Evolutionary conservation across 2,329 filamentous ascomycete genomes (phyloP), one percentile per base, ranked within the genome.

Genomic region (Fusarium staphyleae): DNA sequence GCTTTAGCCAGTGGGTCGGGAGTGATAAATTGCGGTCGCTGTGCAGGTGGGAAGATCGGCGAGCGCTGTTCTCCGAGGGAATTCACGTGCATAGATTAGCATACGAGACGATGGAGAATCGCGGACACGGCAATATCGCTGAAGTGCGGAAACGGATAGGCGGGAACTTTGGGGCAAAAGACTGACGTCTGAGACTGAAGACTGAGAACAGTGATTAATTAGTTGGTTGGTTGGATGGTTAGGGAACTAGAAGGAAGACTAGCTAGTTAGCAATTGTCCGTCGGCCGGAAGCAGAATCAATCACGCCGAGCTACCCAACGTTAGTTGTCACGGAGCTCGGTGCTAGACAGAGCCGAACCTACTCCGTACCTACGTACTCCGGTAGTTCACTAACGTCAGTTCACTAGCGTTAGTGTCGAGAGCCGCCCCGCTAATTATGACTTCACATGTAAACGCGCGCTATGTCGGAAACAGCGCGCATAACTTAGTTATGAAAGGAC

Each of bases 1-100:
- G 69, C 11, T 76, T 72, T 24, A 72, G 69, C 14, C 76, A 79
- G 57, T 78, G 76, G 76, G 72, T 77, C 0, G 68, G 71, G 13
- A 77, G 75, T n/a, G 65, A 71, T 0, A 78, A 76, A 60, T 69
- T 79, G 9, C 62, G 77, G 12, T 53, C 40, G 12, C 22, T 76
- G 30, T 77, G 74, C 5, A 75, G 75, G 1, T 79, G 77, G 77
- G 63, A 45, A 2, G 77, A 78, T 14, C 67, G 52, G 19, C 64
- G 74, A 29, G 52, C 63, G 16, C 55, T 76, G 14, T 77, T 78
- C 36, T 69, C 71, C 1, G 70, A 77, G 45, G 69, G 69, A 0
- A 14, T 76, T 9, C 60, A 67, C 5, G 67, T 69, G 2, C 74
- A 78, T 52, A 70, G 76, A 11, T 30, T 68, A 14, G 72, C 75